Evolutionary conservation across 2,329 filamentous ascomycete genomes (phyloP).

Genomic region (Magnaporthales sp.): DNA sequence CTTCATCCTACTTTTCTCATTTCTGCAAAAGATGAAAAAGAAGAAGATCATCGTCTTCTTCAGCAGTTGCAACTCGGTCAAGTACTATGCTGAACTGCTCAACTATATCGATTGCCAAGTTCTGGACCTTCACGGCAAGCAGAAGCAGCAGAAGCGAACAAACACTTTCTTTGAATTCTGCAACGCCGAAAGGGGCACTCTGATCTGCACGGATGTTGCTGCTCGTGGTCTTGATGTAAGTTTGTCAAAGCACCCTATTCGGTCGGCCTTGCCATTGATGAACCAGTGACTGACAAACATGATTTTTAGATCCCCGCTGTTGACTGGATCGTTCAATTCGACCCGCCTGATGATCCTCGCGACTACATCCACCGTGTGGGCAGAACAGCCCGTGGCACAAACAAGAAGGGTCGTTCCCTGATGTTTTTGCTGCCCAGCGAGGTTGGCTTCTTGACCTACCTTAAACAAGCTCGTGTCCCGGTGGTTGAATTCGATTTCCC

Average conservation of each 20-base stretch:
- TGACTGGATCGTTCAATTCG: constrained; percentile 95
- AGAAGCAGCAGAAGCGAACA: constrained; percentile 98
- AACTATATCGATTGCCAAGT: constrained; percentile 91
- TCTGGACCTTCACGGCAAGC: constrained; percentile 82
- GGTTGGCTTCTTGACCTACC: constrained; percentile 82
- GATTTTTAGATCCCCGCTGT: constrained; percentile 68
- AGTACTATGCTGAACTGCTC: constrained; percentile 89
- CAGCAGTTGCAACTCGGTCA: constrained; percentile 84
- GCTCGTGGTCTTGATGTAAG: constrained; percentile 81
- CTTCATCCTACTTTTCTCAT: constrained; percentile 88
- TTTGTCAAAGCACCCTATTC: constrained; percentile 8
- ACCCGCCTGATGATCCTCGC: constrained; percentile 82
- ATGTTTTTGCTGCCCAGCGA: constrained; percentile 92
- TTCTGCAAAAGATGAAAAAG: constrained; percentile 83
- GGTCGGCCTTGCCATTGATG: background rate
- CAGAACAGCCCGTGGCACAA: constrained; percentile 79
- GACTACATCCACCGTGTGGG: constrained; percentile 96
- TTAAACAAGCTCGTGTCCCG: constrained; percentile 86
- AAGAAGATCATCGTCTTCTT: constrained; percentile 99
- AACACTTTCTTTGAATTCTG: constrained; percentile 96
- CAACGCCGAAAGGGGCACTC: constrained; percentile 66
- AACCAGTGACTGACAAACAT: background rate
- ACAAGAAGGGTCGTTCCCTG: constrained; percentile 77
- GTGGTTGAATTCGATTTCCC: constrained; percentile 97
- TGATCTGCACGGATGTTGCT: constrained; percentile 96